Conservation (phyloP, 352 stramenopile species). For the Phytophthora melonis region DNA sequence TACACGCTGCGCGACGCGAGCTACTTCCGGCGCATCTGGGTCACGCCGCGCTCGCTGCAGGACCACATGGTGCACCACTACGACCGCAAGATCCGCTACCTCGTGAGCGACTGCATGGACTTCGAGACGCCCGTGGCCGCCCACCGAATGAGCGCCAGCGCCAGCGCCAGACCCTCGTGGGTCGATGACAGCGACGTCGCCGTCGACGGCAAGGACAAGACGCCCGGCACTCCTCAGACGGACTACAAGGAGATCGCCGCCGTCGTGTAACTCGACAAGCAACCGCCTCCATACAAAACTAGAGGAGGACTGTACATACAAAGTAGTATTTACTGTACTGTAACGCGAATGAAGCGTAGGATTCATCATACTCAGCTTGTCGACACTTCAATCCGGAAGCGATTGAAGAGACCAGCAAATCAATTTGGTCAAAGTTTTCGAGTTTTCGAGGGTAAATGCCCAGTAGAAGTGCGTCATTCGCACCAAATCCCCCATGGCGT, state of each 20-base stretch:
- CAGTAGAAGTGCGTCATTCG: too few relatives aligned
- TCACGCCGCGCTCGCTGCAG: constrained; percentile 63
- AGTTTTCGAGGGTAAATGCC: too few relatives aligned
- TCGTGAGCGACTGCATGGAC: constrained; percentile 68
- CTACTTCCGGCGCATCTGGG: constrained; percentile 77
- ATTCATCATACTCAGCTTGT: too few relatives aligned
- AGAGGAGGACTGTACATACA: constrained; percentile 12
- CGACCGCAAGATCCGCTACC: constrained; percentile 70
- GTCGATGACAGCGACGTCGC: constrained; percentile 30
- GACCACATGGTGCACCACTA: constrained; percentile 90
- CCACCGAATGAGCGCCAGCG: constrained; percentile 28
- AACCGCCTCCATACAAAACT: not conserved
- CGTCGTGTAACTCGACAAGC: constrained; percentile 34
- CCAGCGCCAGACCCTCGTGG: constrained; percentile 33
- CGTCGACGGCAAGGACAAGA: constrained; percentile 19
- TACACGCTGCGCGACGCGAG: constrained; percentile 74
- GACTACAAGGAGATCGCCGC: constrained; percentile 49
- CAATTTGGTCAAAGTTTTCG: not conserved
- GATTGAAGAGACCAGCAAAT: not conserved
- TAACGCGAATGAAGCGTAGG: constrained; percentile 23
- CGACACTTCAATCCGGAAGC: not conserved
- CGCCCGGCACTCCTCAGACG: constrained; percentile 24
- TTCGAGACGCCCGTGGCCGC: constrained; percentile 48
- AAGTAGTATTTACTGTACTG: constrained; percentile 18
- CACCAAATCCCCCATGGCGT: constrained; percentile 54